Evolutionary conservation across 352 stramenopile genomes (phyloP), one percentile per base, ranked within the genome.

Genomic region (Aphanomyces invadans): DNA sequence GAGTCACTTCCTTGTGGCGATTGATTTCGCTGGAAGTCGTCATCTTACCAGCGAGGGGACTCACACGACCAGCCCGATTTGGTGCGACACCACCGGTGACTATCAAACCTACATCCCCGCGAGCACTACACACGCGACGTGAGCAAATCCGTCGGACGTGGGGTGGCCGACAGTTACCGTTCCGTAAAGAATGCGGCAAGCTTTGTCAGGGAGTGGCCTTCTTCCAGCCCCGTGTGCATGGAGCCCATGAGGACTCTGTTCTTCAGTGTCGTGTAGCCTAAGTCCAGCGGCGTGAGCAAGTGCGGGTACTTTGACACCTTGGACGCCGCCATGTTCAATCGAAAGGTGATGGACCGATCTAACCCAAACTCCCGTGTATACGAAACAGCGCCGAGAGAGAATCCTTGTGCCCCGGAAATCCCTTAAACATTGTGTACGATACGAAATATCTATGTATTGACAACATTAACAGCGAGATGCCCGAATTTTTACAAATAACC

Each of bases 111-210:
- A 44, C 31, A 59, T 44, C 46, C 3, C 25, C 25, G 42, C 29
- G 21, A 38, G 64, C 9, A 31, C 29, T 29, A 59, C 29, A 55
- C n/a, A 45, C 23, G n/a, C n/a, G n/a, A n/a, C n/a, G 21, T 11
- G 11, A 23, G 10, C 15, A 55, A 32, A 42, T 36, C 3, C 3
- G 23, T 44, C 26, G 4, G 10, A n/a, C 26, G 15, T 53, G 4
- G 11, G 44, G 29, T 21, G 5, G 9, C 15, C 12, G 17, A 19
- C 17, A 2, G 7, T 23, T 65, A 69, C 87, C 87, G 82, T 72
- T 97, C 88, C 28, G 86, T 87, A 76, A 98, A 98, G 75, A 98
- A 99, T 42, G 82, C 79, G 4, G 91, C 96, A 75, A 99, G 95
- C 19, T 77, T 75, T 39, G 76, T 79, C 57, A 92, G 79, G 9